Conservation (phyloP, 768 basidiomycete genomes). For the Xerocomellus intermedius region DNA sequence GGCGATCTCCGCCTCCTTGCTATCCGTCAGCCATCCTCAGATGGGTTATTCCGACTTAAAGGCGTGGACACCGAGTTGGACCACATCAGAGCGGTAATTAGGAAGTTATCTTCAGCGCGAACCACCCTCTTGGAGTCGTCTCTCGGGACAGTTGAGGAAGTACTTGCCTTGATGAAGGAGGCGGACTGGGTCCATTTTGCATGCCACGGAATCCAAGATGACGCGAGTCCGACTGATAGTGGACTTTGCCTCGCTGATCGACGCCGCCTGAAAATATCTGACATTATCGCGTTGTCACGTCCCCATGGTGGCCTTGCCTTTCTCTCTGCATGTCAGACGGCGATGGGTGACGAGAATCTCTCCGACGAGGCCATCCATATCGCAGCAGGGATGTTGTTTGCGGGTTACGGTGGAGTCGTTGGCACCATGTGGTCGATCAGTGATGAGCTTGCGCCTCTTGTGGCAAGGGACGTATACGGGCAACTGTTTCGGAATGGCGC, state of each 20-base stretch:
- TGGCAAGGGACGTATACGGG: not conserved
- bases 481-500: not conserved
- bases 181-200: too few relatives aligned
- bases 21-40: constrained; percentile 9
- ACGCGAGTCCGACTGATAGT: not conserved
- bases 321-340: constrained; percentile 44
- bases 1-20: constrained; percentile 2
- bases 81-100: constrained; percentile 11
- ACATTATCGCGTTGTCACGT: not conserved
- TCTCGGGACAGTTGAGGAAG: not conserved
- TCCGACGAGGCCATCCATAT: too few relatives aligned
- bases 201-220: not conserved
- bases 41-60: not conserved
- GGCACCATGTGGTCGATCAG: constrained; percentile 44
- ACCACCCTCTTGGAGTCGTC: not conserved
- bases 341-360: too few relatives aligned
- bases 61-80: constrained; percentile 14
- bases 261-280: not conserved
- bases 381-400: constrained; percentile 33
- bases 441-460: constrained; percentile 17
- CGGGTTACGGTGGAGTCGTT: constrained; percentile 32
- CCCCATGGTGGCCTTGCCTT: constrained; percentile 35
- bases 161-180: not conserved
- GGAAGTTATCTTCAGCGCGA: too few relatives aligned
- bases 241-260: not conserved